A percentile compares a stretch with the other conserved stretches of the same genome.
phyloP scores from a whole-genome alignment of 805 yeast species.

The Saccharomycopsis fibuligera region DNA sequence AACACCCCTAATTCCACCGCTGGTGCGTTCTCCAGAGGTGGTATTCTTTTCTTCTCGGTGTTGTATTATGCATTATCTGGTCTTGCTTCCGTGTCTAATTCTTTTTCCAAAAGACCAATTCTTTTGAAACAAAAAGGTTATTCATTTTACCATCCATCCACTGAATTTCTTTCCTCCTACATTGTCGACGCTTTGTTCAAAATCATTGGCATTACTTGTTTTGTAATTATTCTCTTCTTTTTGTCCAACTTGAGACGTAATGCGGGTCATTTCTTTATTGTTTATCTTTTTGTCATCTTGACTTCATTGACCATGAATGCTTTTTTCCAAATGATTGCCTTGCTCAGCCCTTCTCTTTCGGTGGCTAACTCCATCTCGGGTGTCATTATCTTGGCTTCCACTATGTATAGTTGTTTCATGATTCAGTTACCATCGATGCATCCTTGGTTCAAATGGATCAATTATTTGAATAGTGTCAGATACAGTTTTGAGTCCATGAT shows the following conservation, averaged over 20 bases:
- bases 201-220: conserved; percentile 37
- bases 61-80: conserved; percentile 47
- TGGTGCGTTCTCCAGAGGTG: conserved; percentile 62
- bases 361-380: conserved; percentile 60
- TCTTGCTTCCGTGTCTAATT: conserved; percentile 35
- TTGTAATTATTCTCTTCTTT: conserved; percentile 49
- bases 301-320: conserved; percentile 43
- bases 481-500: conserved; percentile 59
- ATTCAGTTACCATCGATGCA: conserved; percentile 56
- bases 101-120: conserved; percentile 50
- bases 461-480: conserved; percentile 50
- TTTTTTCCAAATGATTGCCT: conserved; percentile 49
- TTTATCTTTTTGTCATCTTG: conserved; percentile 38
- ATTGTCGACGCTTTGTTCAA: conserved; percentile 61
- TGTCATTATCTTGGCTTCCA: conserved; percentile 41
- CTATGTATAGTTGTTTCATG: conserved; percentile 60
- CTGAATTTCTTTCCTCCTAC: conserved; percentile 61
- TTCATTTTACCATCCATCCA: conserved; percentile 66
- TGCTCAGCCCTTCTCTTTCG: conserved; percentile 42
- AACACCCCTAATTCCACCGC: conserved; percentile 41
- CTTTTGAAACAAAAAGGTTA: conserved; percentile 66
- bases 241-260: conserved; percentile 43
- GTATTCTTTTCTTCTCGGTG: conserved; percentile 52
- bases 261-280: conserved; percentile 51
- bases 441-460: conserved; percentile 68